phyloP scores from a whole-genome alignment of 192 early-diverging fungal genomes.

The Cladochytrium replicatum region DNA sequence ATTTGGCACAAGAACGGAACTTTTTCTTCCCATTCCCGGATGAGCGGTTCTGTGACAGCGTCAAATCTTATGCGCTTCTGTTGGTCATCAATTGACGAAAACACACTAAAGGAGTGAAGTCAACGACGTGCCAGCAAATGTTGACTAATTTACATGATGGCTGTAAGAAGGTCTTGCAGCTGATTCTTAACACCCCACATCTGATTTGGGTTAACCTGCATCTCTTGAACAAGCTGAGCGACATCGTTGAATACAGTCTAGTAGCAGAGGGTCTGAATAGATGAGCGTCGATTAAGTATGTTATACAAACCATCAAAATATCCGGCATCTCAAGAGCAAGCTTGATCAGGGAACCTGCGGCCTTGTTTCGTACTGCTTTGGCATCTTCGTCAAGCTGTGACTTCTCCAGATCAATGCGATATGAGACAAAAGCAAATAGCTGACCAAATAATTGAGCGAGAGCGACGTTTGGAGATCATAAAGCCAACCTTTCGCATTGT shows the following conservation, averaged over 20 bases:
- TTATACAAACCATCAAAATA: constrained; percentile 18
- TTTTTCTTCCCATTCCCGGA: constrained; percentile 13
- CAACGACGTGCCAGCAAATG: no score
- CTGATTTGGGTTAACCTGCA: neutral
- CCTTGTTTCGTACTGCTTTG: constrained; percentile 17
- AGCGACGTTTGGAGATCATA: constrained; percentile 15
- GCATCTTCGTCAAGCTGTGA: constrained; percentile 19
- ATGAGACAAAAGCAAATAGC: constrained; percentile 1
- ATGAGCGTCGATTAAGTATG: neutral
- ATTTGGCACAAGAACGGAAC: no score
- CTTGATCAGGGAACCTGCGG: constrained; percentile 21
- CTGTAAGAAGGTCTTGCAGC: no score
- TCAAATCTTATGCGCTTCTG: no score
- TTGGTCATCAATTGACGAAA: no score
- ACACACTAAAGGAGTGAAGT: no score
- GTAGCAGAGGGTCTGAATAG: neutral
- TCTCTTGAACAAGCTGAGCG: neutral
- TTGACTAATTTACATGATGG: no score
- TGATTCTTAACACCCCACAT: neutral
- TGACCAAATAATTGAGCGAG: constrained; percentile 5
- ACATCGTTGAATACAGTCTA: neutral
- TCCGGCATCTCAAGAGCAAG: constrained; percentile 30
- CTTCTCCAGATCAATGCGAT: no score
- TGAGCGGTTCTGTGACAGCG: constrained; percentile 9
- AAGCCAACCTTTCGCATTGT: constrained; percentile 22